phyloP scores from a whole-genome alignment of 176 grass and related monocot species.

The Carex parvula region DNA sequence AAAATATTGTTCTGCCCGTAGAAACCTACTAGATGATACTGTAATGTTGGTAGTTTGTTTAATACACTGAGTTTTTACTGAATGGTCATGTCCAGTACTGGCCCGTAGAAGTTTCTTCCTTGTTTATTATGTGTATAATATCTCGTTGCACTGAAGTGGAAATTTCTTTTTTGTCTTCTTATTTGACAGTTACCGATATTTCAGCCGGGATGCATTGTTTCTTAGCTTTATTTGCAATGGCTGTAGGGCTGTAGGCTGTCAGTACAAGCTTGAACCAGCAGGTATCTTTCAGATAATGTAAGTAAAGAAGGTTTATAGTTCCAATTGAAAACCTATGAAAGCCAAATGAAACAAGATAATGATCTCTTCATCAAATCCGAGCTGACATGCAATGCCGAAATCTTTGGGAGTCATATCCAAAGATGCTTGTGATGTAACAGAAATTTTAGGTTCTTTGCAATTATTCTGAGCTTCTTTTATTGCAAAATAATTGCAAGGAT shows the following conservation, averaged over 20 bases:
- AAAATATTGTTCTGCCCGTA: not conserved
- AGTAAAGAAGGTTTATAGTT: not conserved
- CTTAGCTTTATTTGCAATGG: not conserved
- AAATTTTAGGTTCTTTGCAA: not conserved
- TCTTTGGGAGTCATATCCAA: not conserved
- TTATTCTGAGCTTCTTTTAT: not conserved
- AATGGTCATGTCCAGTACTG: not conserved
- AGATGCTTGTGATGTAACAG: not conserved
- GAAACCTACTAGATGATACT: not conserved
- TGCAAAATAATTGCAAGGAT: not conserved
- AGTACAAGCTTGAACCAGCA: not conserved
- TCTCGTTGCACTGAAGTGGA: not conserved
- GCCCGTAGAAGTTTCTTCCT: not conserved
- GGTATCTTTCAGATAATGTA: not conserved
- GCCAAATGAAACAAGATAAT: not conserved
- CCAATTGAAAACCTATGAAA: not conserved
- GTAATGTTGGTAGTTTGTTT: not conserved
- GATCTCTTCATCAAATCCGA: not conserved
- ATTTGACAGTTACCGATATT: not conserved
- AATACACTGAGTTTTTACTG: not conserved
- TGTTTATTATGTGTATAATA: not conserved
- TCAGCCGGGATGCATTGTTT: constrained; percentile 8
- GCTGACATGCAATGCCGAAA: not conserved
- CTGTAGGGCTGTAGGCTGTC: not conserved
- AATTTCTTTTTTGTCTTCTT: not conserved